Percentiles rank a stretch among this genome's conserved stretches.
phyloP scores from a whole-genome alignment of 352 stramenopile genomes.

The Proteromonas lacertae region DNA sequence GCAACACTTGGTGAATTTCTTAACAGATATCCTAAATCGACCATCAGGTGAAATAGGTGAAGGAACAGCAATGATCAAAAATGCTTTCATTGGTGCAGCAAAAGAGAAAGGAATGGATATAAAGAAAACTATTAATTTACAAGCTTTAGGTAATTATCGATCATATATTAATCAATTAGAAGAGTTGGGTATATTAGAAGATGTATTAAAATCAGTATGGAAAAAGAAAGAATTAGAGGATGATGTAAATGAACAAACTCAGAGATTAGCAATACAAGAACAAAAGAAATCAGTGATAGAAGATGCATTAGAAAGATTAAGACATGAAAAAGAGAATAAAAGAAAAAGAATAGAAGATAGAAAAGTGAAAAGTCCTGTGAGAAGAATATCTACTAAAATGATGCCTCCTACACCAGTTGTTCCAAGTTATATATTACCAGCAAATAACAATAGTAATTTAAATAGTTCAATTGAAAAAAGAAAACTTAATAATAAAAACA shows the following conservation, averaged over 20 bases:
- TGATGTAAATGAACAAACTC: conserved; percentile 2
- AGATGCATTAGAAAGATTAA: conserved; percentile 12
- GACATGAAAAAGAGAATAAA: conserved; percentile 8
- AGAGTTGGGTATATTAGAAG: conserved; percentile 7
- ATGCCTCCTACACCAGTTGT: too few species aligned
- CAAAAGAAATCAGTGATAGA: conserved; percentile 14
- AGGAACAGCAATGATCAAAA: conserved; percentile 14
- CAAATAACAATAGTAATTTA: too few species aligned
- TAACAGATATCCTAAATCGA: conserved; percentile 15
- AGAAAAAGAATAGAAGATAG: not conserved
- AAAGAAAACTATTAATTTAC: not conserved
- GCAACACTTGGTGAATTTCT: conserved; percentile 16
- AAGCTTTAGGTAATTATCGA: conserved; percentile 6
- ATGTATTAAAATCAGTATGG: conserved; percentile 7
- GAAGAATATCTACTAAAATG: too few species aligned
- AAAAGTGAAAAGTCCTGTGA: conserved; percentile 1
- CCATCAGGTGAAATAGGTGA: conserved; percentile 11
- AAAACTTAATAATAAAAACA: too few species aligned
- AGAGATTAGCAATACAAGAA: conserved; percentile 13
- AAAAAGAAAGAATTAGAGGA: not conserved
- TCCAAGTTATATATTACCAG: too few species aligned
- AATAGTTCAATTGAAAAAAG: too few species aligned
- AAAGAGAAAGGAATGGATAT: not conserved
- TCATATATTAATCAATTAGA: conserved; percentile 11
- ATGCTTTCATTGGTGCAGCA: conserved; percentile 8